These are phyloP conservation scores for Artemisia argyi DNA, from an alignment of 129 eudicot genomes.

Conservation along the genomic window DNA sequence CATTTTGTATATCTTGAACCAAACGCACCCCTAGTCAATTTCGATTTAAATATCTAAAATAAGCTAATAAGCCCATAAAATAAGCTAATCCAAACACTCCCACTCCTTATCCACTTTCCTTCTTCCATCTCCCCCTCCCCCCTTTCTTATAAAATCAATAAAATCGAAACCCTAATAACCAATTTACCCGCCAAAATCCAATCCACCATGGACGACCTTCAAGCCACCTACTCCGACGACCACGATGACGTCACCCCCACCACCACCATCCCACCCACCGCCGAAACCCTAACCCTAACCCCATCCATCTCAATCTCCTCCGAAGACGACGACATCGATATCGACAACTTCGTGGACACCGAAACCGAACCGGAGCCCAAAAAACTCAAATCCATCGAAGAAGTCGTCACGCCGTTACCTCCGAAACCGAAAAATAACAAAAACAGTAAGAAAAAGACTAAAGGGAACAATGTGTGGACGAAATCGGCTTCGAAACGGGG, in stretches of 20 bases:
- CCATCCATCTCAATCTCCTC: slow-evolving; percentile 35
- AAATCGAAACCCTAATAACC: slow-evolving; percentile 17
- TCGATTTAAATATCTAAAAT: no score
- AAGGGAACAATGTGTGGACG: slow-evolving; percentile 71
- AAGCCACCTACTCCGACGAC: slow-evolving; percentile 48
- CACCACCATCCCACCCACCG: slow-evolving; percentile 17
- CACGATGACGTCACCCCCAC: slow-evolving; percentile 33
- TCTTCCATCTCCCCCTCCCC: no score
- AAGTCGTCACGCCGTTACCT: slow-evolving; percentile 10
- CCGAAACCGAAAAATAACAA: slow-evolving; percentile 36
- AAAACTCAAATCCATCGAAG: slow-evolving; percentile 45
- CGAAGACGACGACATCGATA: slow-evolving; percentile 25
- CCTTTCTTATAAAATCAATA: no score
- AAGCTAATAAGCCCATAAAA: no score
- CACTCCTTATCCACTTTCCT: no score
- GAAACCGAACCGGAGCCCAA: slow-evolving; percentile 41
- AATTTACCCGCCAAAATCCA: slow-evolving; percentile 15
- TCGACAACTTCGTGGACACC: slow-evolving; percentile 13
- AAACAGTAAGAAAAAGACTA: slow-evolving; percentile 61
- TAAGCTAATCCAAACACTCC: no score
- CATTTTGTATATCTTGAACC: no score
- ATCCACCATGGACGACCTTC: slow-evolving; percentile 51
- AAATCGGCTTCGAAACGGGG: slow-evolving; percentile 68
- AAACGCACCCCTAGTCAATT: no score
- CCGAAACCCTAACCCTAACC: slow-evolving; percentile 41